phyloP scores from a whole-genome alignment of 2,329 filamentous ascomycete species.

The Xylariaceae sp. region DNA sequence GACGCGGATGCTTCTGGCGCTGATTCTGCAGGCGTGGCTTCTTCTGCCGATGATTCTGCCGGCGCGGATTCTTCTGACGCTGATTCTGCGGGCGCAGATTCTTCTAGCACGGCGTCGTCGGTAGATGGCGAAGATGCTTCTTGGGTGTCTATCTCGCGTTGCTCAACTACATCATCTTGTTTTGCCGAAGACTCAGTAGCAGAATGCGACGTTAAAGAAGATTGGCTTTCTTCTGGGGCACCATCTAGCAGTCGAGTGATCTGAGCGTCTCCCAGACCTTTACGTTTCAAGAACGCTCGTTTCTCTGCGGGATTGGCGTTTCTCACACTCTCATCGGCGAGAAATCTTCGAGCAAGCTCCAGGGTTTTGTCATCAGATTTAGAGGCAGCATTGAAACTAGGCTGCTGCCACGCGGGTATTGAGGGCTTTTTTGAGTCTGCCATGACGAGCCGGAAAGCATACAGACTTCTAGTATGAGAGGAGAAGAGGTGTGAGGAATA shows the following conservation, averaged over 20 bases:
- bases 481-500: background rate
- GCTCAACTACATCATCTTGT: background rate
- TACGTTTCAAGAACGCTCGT: slow-evolving; percentile 69
- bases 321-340: slow-evolving; percentile 69
- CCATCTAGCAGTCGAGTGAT: slow-evolving; percentile 61
- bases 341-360: slow-evolving; percentile 69
- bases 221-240: slow-evolving; percentile 13
- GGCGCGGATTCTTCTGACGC: slow-evolving; percentile 19
- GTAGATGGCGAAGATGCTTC: slow-evolving; percentile 2
- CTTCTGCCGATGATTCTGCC: too few species aligned
- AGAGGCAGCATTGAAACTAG: slow-evolving; percentile 12
- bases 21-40: too few species aligned
- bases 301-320: slow-evolving; percentile 68
- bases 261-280: slow-evolving; percentile 64
- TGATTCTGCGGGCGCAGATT: background rate
- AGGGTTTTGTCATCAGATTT: slow-evolving; percentile 36
- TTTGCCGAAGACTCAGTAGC: slow-evolving; percentile 7
- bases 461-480: background rate
- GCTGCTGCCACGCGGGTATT: slow-evolving; percentile 27
- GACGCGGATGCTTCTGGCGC: too few species aligned
- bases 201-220: slow-evolving; percentile 4
- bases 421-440: slow-evolving; percentile 20
- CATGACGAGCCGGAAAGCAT: slow-evolving; percentile 4
- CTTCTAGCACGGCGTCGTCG: slow-evolving; percentile 1
- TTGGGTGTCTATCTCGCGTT: background rate